Evolutionary conservation across 179 eudicot genomes (phyloP).

Genomic region (Sideroxylon spinosum): DNA sequence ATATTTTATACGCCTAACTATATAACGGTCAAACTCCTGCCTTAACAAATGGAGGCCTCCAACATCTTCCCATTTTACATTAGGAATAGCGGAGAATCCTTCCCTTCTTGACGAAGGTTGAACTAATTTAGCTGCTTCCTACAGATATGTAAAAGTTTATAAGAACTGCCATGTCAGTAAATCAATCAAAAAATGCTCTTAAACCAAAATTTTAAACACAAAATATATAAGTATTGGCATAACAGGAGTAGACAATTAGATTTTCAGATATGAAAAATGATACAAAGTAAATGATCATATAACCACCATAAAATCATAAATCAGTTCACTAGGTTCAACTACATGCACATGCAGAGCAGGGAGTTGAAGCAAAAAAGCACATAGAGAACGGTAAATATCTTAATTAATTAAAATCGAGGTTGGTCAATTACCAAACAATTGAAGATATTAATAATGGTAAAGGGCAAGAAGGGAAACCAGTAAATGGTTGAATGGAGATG

Average conservation of each 20-base stretch:
- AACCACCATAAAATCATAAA: neutral
- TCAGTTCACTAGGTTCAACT: neutral
- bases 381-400: neutral
- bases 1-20: constrained; percentile 61
- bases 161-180: neutral
- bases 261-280: neutral
- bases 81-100: constrained; percentile 77
- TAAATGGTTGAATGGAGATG: too few species aligned
- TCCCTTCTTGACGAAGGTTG: constrained; percentile 95
- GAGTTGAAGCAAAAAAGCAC: neutral
- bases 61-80: constrained; percentile 87
- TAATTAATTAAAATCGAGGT: neutral
- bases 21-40: constrained; percentile 58
- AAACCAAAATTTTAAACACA: neutral
- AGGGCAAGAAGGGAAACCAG: neutral
- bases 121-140: constrained; percentile 75
- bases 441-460: neutral
- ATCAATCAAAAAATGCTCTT: neutral
- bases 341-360: neutral
- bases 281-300: neutral
- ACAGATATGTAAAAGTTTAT: constrained; percentile 12
- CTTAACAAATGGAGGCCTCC: constrained; percentile 71
- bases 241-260: neutral
- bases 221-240: neutral
- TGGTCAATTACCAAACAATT: neutral